Conservation (phyloP, 2,329 filamentous ascomycete species). For the Blastomyces emzantsi region DNA sequence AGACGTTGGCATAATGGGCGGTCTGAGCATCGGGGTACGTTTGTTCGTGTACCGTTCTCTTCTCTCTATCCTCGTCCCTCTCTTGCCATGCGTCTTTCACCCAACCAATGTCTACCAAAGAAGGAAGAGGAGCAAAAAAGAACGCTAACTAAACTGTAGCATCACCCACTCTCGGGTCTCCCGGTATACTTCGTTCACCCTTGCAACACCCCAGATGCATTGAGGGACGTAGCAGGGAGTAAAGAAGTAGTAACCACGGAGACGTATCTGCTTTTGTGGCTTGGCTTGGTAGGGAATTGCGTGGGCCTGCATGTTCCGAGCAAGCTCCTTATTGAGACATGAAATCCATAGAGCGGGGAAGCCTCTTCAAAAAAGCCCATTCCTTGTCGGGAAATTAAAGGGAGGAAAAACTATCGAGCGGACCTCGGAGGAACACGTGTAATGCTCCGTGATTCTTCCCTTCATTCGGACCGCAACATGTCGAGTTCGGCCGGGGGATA, state of each 20-base stretch:
- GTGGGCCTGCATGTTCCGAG: conserved; percentile 71
- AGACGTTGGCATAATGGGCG: conserved; percentile 56
- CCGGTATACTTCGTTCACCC: conserved; percentile 90
- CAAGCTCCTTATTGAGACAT: conserved; percentile 43
- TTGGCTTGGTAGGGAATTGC: conserved; percentile 73
- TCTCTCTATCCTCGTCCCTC: not conserved
- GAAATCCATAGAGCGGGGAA: conserved; percentile 15
- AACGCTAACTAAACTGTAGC: conserved; percentile 38
- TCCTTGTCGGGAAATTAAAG: not conserved
- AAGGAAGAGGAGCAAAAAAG: conserved; percentile 25
- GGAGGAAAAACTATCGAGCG: not conserved
- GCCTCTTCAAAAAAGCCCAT: conserved; percentile 14
- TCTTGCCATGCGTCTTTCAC: conserved; percentile 14
- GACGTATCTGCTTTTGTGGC: conserved; percentile 77
- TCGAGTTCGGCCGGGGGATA: not conserved
- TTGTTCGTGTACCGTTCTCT: conserved; percentile 29
- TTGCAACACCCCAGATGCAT: conserved; percentile 75
- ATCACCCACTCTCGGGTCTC: conserved; percentile 71
- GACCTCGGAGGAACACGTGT: not conserved
- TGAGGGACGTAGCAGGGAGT: conserved; percentile 51
- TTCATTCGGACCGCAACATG: not conserved
- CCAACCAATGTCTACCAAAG: conserved; percentile 21
- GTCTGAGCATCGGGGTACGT: conserved; percentile 64
- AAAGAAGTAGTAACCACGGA: conserved; percentile 34
- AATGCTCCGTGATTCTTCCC: not conserved